A percentile compares a stretch with the other conserved stretches of the same genome.
Evolutionary conservation across 2,329 filamentous ascomycete genomes (phyloP).

Genomic region (Cladosporium sp.): DNA sequence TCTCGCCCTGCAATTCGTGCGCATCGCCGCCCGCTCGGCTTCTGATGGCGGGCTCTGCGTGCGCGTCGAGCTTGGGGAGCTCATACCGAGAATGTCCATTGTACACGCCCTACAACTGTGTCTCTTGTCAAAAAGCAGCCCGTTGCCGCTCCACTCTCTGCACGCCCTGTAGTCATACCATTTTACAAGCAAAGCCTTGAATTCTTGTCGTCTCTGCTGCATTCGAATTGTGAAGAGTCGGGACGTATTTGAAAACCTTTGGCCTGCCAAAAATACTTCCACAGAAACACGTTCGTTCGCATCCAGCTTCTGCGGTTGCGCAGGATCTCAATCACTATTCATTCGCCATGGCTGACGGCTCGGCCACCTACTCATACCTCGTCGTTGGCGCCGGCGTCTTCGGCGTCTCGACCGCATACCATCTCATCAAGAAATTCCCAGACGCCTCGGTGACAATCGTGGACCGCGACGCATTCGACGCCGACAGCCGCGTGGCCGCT

Average conservation of each 20-base stretch:
- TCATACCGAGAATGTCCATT: conserved; percentile 10
- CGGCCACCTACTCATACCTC: conserved; percentile 23
- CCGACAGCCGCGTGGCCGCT: conserved; percentile 44
- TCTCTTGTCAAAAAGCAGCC: conserved; percentile 1
- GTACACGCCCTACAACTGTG: conserved; percentile 6
- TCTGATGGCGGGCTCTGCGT: neutral
- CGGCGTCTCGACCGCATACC: conserved; percentile 56
- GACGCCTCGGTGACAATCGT: conserved; percentile 36
- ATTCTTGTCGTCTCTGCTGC: neutral
- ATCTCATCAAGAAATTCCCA: conserved; percentile 34
- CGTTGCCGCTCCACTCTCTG: conserved; percentile 3
- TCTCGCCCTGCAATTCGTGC: conserved; percentile 2
- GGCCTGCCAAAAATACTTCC: neutral
- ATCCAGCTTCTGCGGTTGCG: neutral
- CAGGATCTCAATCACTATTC: too few species aligned
- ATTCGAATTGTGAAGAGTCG: neutral
- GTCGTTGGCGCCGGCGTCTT: conserved; percentile 35
- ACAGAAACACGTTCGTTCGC: neutral
- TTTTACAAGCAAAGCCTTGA: neutral
- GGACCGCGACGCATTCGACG: conserved; percentile 31
- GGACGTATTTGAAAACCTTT: neutral
- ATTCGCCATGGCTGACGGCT: neutral
- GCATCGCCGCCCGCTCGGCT: neutral
- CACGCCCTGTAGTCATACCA: conserved; percentile 1
- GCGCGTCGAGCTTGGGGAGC: conserved; percentile 4